phyloP scores from a whole-genome alignment of 2,329 filamentous ascomycete species.

The Ascomycota sp. region DNA sequence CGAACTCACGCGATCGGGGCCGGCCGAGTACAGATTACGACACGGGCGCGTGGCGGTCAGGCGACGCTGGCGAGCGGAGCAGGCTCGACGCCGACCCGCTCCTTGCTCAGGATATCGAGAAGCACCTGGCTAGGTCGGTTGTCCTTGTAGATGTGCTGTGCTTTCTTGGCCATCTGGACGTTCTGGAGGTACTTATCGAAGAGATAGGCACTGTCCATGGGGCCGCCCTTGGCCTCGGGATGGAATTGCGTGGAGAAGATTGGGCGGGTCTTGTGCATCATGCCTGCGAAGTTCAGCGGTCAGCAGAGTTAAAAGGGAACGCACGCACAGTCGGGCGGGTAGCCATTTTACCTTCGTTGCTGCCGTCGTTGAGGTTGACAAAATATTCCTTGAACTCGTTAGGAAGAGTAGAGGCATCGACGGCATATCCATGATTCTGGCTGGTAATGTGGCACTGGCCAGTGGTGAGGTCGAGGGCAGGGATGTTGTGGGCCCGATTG shows the following conservation, averaged over 20 bases:
- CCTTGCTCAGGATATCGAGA: slow-evolving; percentile 79
- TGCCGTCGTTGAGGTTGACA: slow-evolving; percentile 91
- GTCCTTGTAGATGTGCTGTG: slow-evolving; percentile 59
- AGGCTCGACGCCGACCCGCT: slow-evolving; percentile 77
- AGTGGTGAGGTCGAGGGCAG: slow-evolving; percentile 80
- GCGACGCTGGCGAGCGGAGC: slow-evolving; percentile 29
- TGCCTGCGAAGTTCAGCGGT: too few species aligned
- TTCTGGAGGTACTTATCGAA: slow-evolving; percentile 93
- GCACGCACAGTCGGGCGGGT: too few species aligned
- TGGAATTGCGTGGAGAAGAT: slow-evolving; percentile 99
- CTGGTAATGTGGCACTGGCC: slow-evolving; percentile 96
- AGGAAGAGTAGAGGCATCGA: slow-evolving; percentile 66
- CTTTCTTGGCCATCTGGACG: slow-evolving; percentile 74
- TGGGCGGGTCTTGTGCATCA: slow-evolving; percentile 88
- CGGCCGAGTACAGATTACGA: too few species aligned
- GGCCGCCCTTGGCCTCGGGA: slow-evolving; percentile 91
- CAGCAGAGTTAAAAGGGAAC: too few species aligned
- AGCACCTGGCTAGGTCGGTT: slow-evolving; percentile 75
- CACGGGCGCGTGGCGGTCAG: too few species aligned
- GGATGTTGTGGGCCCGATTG: slow-evolving; percentile 97
- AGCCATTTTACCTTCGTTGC: slow-evolving; percentile 80
- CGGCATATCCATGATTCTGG: slow-evolving; percentile 96
- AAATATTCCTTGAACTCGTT: slow-evolving; percentile 95
- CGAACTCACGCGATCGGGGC: too few species aligned
- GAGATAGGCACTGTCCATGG: slow-evolving; percentile 84